Conservation (phyloP, 78 protist species). For the Neovahlkampfia damariscottae region DNA sequence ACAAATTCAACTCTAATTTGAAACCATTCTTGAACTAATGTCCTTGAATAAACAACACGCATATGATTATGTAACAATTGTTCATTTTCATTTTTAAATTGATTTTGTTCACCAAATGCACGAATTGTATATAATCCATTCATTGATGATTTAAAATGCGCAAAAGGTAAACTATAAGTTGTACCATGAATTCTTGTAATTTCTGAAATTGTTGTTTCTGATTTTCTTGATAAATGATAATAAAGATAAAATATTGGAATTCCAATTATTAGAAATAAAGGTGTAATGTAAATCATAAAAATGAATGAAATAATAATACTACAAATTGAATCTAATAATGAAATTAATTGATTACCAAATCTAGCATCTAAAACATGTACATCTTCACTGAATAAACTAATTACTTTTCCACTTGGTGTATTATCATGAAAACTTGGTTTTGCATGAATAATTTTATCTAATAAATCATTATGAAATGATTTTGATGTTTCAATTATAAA, state of each 20-base stretch:
- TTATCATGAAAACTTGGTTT: neutral
- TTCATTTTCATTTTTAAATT: neutral
- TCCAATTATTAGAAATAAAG: neutral
- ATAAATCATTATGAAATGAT: neutral
- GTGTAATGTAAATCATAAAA: neutral
- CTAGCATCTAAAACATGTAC: neutral
- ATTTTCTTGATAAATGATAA: neutral
- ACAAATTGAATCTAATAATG: too few relatives aligned
- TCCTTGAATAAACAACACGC: neutral
- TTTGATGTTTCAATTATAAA: neutral
- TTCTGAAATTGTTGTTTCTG: neutral
- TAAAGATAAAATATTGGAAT: neutral
- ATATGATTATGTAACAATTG: neutral
- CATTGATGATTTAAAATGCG: constrained; percentile 38
- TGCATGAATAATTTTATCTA: neutral
- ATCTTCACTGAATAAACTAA: neutral
- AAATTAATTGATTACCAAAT: too few relatives aligned
- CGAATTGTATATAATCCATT: constrained; percentile 30
- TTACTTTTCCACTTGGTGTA: neutral
- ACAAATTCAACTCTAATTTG: constrained; percentile 10
- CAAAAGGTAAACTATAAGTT: constrained; percentile 33
- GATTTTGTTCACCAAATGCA: constrained; percentile 17
- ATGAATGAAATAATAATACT: neutral
- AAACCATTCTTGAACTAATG: constrained; percentile 25
- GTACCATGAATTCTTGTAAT: constrained; percentile 25